Conservation (phyloP, 78 protist genomes). For the Trichosphaerium sp. region DNA sequence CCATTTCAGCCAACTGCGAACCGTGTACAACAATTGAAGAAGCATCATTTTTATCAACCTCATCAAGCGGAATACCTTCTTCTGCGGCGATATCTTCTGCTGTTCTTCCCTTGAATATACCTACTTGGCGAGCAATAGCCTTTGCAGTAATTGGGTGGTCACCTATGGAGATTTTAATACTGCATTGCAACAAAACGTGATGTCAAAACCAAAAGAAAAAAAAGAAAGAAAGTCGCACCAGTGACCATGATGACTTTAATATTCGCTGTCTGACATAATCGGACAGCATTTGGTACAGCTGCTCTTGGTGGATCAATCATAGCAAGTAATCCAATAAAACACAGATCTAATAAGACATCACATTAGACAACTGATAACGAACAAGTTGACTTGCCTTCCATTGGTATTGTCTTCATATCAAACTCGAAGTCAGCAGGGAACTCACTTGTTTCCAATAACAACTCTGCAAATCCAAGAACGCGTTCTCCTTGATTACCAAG, state of each 20-base stretch:
- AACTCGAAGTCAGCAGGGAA: slow-evolving; percentile 15
- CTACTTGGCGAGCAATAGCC: slow-evolving; percentile 79
- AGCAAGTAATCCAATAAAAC: slow-evolving; percentile 76
- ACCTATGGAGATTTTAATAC: slow-evolving; percentile 1
- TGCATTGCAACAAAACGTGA: slow-evolving; percentile 59
- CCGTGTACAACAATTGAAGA: no score
- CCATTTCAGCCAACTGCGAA: no score
- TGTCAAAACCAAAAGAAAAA: no score
- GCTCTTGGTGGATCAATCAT: slow-evolving; percentile 92
- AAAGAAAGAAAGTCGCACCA: no score
- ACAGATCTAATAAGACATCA: slow-evolving; percentile 46
- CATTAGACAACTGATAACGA: slow-evolving; percentile 37
- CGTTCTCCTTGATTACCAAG: slow-evolving; percentile 34
- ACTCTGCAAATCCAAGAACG: slow-evolving; percentile 21
- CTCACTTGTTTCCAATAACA: neutral
- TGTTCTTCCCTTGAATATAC: slow-evolving; percentile 22
- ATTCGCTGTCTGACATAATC: no score
- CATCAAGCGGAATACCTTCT: slow-evolving; percentile 14
- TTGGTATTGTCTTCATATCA: slow-evolving; percentile 31
- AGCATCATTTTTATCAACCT: no score
- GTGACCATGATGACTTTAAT: slow-evolving; percentile 91
- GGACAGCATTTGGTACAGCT: slow-evolving; percentile 74
- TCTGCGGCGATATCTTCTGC: slow-evolving; percentile 40
- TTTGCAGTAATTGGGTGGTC: neutral
- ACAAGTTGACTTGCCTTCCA: no score